Evolutionary conservation across 192 early-diverging fungal genomes (phyloP).

Genomic region (Backusella circina): DNA sequence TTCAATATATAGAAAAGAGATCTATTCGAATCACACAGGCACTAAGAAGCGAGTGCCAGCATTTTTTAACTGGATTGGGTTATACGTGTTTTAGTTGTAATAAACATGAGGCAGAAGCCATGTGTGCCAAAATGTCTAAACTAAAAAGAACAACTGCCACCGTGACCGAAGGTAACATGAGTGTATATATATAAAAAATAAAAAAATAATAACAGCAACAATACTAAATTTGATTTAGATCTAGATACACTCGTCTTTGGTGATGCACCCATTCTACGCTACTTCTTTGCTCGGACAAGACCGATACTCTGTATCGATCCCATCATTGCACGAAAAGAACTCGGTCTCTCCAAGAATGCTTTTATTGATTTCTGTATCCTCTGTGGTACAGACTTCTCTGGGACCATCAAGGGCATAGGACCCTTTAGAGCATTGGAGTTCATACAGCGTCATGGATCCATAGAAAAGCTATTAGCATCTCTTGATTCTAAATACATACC

Average conservation of each 20-base stretch:
- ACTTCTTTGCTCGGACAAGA: slow-evolving; percentile 31
- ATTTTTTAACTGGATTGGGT: slow-evolving; percentile 48
- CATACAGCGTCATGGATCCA: slow-evolving; percentile 55
- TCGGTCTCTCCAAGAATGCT: slow-evolving; percentile 46
- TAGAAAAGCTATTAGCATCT: slow-evolving; percentile 53
- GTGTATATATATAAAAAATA: slow-evolving; percentile 17
- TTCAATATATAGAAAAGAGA: slow-evolving; percentile 41
- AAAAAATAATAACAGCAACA: slow-evolving; percentile 34
- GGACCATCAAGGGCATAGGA: slow-evolving; percentile 61
- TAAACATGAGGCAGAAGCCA: slow-evolving; percentile 58
- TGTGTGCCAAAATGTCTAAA: slow-evolving; percentile 58
- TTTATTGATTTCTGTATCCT: slow-evolving; percentile 75
- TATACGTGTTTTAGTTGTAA: slow-evolving; percentile 43
- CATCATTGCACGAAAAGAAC: slow-evolving; percentile 32
- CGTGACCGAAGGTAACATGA: slow-evolving; percentile 50
- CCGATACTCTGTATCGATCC: slow-evolving; percentile 51
- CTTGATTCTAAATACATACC: slow-evolving; percentile 26
- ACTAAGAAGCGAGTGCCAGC: slow-evolving; percentile 42
- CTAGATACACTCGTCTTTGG: slow-evolving; percentile 55
- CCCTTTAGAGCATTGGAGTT: slow-evolving; percentile 57
- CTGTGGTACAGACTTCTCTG: slow-evolving; percentile 74
- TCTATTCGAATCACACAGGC: slow-evolving; percentile 43
- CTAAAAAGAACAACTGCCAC: slow-evolving; percentile 49
- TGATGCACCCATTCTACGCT: slow-evolving; percentile 42
- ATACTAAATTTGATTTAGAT: slow-evolving; percentile 36